Evolutionary conservation across 108 stramenopile species (phyloP).

Genomic region (Skeletonema potamos): DNA sequence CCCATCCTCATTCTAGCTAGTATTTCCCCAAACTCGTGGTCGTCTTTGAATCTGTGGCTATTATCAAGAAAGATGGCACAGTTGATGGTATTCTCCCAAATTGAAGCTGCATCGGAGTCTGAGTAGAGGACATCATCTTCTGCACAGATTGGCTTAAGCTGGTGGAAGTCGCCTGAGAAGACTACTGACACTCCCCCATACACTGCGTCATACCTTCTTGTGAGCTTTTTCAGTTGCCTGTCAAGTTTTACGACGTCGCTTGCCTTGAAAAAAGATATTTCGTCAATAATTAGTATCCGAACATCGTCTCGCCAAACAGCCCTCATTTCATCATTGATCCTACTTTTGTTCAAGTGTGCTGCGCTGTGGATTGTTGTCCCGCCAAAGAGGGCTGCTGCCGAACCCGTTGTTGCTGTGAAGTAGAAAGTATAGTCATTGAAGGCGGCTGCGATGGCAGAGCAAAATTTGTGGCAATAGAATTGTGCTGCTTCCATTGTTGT

Average conservation of each 20-base stretch:
- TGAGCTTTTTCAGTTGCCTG: conserved; percentile 3
- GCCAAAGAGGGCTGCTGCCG: too few species aligned
- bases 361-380: too few species aligned
- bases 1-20: not conserved
- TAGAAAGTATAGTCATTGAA: too few species aligned
- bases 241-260: not conserved
- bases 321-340: too few species aligned
- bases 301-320: conserved; percentile 2
- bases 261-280: conserved; percentile 10
- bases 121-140: not conserved
- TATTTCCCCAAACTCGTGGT: not conserved
- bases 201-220: not conserved
- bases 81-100: conserved; percentile 4
- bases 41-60: conserved; percentile 13
- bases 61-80: conserved; percentile 4
- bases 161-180: conserved; percentile 16
- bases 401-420: too few species aligned
- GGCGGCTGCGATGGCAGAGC: too few species aligned
- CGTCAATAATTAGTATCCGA: conserved; percentile 18
- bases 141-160: not conserved
- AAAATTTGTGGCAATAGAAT: too few species aligned
- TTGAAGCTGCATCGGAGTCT: not conserved
- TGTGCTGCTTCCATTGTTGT: too few species aligned
- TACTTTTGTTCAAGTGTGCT: too few species aligned
- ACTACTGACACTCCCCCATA: conserved; percentile 10